Base-by-base conservation (phyloP, 225 moss, liverwort and hornwort genomes). In the Sphagnum tenellum region DNA sequence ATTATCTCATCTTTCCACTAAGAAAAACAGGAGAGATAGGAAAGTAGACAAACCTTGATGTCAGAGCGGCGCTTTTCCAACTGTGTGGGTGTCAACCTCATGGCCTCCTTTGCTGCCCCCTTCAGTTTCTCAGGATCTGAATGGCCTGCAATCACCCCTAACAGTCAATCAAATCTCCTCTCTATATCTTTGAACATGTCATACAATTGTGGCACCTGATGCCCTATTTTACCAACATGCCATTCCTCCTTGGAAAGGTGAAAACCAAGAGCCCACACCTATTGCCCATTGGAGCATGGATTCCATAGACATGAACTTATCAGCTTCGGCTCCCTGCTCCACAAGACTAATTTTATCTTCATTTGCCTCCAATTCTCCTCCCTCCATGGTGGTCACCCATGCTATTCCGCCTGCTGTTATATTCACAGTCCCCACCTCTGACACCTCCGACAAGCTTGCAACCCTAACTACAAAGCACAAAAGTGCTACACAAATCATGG, bases 251-350 rank as follows among this genome's bases (percentile, higher is more conserved):
- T 29, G 29, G 29, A 29, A 29, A 29, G 29, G 29, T 29, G 29
- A 29, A 29, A 29, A 29, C 29, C 29, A 29, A 29, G 29, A 29
- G 29, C 0, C 12, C 78, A 56, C 83, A 94, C 94, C 91, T 8
- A 95, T 91, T 50, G 94, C 94, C 94, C 94, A 95, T 64, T 91
- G 91, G 62, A 95, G 81, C 70, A 95, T 88, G 56, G 91, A 91
- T 62, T 95, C 94, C 73, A 95, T 87, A 62, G 89, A 87, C 62
- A 66, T 72, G 62, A 86, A 89, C 12, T 71, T 84, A 64, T 82
- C 71, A 48, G 73, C 84, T 73, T 71, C 60, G 70, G 88, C 84
- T 55, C 71, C 71, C 60, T 67, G 75, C 61, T 87, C 85, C 9
- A 58, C 79, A 49, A 69, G 12, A 45, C 57, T 64, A 48, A 64